These are phyloP conservation scores for Hevea brasiliensis DNA, from an alignment of 345 rosid genomes.

Conservation along the genomic window DNA sequence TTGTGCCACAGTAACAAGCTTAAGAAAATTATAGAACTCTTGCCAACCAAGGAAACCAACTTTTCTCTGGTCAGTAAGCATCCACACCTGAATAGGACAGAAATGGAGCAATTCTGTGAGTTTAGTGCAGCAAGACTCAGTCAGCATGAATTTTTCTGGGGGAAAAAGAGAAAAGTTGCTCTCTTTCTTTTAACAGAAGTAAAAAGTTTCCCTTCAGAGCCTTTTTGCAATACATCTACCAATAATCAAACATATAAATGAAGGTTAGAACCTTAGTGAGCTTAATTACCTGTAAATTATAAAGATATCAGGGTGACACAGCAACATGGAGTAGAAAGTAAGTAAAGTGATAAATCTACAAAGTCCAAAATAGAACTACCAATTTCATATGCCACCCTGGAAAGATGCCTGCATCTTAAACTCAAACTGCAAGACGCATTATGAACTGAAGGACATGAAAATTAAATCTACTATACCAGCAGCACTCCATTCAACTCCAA, in stretches of 20 bases:
- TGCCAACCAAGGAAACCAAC: conserved; percentile 85
- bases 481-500: background rate
- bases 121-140: background rate
- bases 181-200: background rate
- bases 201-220: background rate
- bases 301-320: background rate
- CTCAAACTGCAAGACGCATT: background rate
- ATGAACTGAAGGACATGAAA: background rate
- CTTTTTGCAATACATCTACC: too few relatives aligned
- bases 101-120: conserved; percentile 3
- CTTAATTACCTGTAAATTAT: background rate
- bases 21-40: conserved; percentile 90
- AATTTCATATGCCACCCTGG: too few relatives aligned
- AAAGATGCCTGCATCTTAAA: too few relatives aligned
- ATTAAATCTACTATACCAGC: background rate
- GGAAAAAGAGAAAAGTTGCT: background rate
- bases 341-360: too few relatives aligned
- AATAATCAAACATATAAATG: too few relatives aligned
- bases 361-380: background rate
- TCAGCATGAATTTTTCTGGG: background rate
- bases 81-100: conserved; percentile 68
- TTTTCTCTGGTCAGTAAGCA: conserved; percentile 71
- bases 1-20: conserved; percentile 92
- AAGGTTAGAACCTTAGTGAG: too few relatives aligned
- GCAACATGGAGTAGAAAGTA: background rate